These are phyloP conservation scores for Colletotrichum acutatum DNA, from an alignment of 2,329 filamentous ascomycete genomes.

Conservation along the genomic window DNA sequence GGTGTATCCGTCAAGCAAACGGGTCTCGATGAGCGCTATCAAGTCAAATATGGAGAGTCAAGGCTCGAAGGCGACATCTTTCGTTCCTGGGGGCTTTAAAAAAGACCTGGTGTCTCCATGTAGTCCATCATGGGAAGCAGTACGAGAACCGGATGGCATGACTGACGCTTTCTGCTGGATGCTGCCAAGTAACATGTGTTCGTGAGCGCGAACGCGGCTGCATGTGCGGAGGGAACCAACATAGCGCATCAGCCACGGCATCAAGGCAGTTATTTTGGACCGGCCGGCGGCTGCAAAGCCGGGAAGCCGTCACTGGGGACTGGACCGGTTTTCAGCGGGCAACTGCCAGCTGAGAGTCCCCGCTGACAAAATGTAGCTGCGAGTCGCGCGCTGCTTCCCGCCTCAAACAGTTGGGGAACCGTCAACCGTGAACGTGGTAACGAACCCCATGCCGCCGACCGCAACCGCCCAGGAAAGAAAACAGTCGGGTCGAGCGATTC, in stretches of 20 bases:
- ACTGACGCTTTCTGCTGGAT: conserved; percentile 1
- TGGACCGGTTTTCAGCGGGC: not conserved
- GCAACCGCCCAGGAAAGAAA: not conserved
- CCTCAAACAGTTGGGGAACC: not conserved
- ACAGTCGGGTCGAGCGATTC: conserved; percentile 10
- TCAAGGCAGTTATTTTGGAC: not conserved
- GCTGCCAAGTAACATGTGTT: not conserved
- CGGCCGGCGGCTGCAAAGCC: not conserved
- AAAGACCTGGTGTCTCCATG: not conserved
- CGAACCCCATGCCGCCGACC: not conserved
- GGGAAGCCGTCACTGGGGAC: not conserved
- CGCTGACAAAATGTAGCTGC: conserved; percentile 1
- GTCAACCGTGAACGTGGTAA: not conserved
- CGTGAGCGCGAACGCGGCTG: not conserved
- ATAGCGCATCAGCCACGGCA: not conserved
- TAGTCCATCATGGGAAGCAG: not conserved
- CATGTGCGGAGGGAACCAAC: not conserved
- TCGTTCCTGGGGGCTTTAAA: not conserved
- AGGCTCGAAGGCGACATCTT: not conserved
- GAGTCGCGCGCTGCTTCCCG: not conserved
- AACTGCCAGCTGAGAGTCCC: not conserved
- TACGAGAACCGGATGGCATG: conserved; percentile 13
- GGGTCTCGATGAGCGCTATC: not conserved
- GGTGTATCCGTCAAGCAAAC: not conserved
- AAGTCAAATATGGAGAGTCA: not conserved